Conservation (phyloP, 345 rosid genomes). For the Anacardium occidentale region DNA sequence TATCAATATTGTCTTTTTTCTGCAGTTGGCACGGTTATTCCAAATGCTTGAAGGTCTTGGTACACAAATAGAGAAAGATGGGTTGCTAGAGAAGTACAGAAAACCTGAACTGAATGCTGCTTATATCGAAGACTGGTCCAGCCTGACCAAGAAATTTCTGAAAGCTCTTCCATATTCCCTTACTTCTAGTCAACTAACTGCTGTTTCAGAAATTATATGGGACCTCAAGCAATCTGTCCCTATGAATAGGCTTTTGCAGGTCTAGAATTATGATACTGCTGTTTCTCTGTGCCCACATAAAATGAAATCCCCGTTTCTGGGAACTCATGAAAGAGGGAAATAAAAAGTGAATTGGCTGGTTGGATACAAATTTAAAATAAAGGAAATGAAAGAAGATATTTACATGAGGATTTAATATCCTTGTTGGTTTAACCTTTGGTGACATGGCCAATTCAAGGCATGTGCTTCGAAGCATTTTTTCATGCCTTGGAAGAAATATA, state of each 20-base stretch:
- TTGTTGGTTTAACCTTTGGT: neutral
- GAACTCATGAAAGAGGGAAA: neutral
- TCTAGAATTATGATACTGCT: conserved; percentile 22
- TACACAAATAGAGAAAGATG: conserved; percentile 69
- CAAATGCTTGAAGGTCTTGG: conserved; percentile 94
- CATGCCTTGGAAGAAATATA: neutral
- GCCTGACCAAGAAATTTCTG: conserved; percentile 65
- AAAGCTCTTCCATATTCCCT: conserved; percentile 86
- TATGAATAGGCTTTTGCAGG: conserved; percentile 98
- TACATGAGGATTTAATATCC: neutral
- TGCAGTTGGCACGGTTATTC: conserved; percentile 81
- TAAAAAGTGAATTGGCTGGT: neutral
- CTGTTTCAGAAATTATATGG: conserved; percentile 89
- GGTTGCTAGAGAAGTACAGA: conserved; percentile 70
- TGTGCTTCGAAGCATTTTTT: conserved; percentile 6
- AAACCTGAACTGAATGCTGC: conserved; percentile 59
- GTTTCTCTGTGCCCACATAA: conserved; percentile 11
- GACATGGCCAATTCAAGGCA: conserved; percentile 1
- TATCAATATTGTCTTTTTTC: conserved; percentile 24
- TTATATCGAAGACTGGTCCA: conserved; percentile 72
- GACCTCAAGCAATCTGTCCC: conserved; percentile 89
- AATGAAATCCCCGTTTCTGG: neutral
- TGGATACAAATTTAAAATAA: neutral
- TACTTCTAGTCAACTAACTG: conserved; percentile 84
- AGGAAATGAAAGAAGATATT: neutral